Conservation (phyloP, 192 early-diverging fungal genomes). For the Coemansia sp. region DNA sequence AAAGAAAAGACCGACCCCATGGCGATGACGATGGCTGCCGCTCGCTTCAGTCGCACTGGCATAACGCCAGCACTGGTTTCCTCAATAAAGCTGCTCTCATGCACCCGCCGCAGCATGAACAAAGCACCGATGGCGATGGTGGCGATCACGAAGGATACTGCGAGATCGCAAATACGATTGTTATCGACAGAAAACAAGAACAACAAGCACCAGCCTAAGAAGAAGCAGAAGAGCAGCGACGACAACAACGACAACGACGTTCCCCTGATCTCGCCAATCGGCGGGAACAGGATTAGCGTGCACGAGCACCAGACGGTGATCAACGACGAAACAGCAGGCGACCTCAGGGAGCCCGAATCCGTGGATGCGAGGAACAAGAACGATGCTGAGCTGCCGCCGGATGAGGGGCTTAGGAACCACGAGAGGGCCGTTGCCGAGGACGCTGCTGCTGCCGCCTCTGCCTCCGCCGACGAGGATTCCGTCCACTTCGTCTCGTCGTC, state of each 20-base stretch:
- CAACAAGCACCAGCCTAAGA: not conserved
- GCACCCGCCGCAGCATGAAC: no score
- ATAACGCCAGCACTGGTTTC: no score
- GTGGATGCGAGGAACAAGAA: not conserved
- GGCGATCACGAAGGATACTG: no score
- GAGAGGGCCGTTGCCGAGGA: constrained; percentile 20
- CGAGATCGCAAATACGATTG: no score
- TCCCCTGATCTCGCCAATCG: not conserved
- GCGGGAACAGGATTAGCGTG: constrained; percentile 10
- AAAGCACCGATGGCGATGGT: no score
- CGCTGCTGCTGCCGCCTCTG: constrained; percentile 17
- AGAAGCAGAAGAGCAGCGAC: not conserved
- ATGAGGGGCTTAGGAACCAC: constrained; percentile 14
- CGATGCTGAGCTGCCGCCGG: not conserved
- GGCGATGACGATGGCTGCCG: no score
- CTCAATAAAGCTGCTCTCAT: no score
- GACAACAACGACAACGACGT: not conserved
- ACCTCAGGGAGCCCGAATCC: not conserved
- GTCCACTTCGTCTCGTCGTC: constrained; percentile 19
- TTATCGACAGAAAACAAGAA: no score
- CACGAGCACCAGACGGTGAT: constrained; percentile 13
- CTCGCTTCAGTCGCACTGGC: no score
- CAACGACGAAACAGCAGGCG: not conserved
- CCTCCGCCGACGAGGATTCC: constrained; percentile 16
- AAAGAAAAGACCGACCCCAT: no score